A percentile compares a stretch with the other conserved stretches of the same genome.
Evolutionary conservation across 495 filamentous ascomycete species (phyloP).

Genomic region (Elasticomyces elasticus): DNA sequence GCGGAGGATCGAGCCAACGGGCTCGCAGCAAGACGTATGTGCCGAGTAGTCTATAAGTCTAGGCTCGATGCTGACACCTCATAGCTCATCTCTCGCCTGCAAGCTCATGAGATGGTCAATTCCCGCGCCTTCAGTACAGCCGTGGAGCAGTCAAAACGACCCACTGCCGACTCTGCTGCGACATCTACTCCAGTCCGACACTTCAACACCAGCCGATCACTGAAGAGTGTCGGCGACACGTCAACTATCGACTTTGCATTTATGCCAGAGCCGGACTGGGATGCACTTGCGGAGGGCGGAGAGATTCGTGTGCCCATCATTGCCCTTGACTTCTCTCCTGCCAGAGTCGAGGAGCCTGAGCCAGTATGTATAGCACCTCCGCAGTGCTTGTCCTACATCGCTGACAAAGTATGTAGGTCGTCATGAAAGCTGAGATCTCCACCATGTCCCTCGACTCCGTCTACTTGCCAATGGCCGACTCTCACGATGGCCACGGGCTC

Average conservation of each 20-base stretch:
- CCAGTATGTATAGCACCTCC: background rate
- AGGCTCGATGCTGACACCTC: slow-evolving; percentile 27
- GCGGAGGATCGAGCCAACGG: slow-evolving; percentile 44
- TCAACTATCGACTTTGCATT: slow-evolving; percentile 57
- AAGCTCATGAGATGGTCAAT: slow-evolving; percentile 44
- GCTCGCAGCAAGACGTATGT: slow-evolving; percentile 39
- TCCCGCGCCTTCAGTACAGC: slow-evolving; percentile 48
- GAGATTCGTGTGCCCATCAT: slow-evolving; percentile 43
- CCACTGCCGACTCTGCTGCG: slow-evolving; percentile 18
- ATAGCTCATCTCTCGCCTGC: slow-evolving; percentile 44
- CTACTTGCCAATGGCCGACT: slow-evolving; percentile 47
- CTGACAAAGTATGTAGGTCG: slow-evolving; percentile 11
- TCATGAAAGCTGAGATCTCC: slow-evolving; percentile 50
- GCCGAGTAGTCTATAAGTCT: slow-evolving; percentile 26
- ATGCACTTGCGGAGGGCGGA: slow-evolving; percentile 35
- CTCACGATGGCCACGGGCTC: slow-evolving; percentile 47
- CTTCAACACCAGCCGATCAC: slow-evolving; percentile 51
- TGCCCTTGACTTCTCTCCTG: slow-evolving; percentile 35
- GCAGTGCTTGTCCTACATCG: background rate
- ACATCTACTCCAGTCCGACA: slow-evolving; percentile 35
- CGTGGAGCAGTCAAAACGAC: slow-evolving; percentile 30
- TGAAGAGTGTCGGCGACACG: slow-evolving; percentile 46
- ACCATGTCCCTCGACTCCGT: slow-evolving; percentile 44
- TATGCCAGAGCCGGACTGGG: slow-evolving; percentile 38
- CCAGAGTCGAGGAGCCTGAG: background rate